Evolutionary conservation across 1,284 basidiomycete species (phyloP), one percentile per base, ranked within the genome.

Genomic region (Moesziomyces aphidis): DNA sequence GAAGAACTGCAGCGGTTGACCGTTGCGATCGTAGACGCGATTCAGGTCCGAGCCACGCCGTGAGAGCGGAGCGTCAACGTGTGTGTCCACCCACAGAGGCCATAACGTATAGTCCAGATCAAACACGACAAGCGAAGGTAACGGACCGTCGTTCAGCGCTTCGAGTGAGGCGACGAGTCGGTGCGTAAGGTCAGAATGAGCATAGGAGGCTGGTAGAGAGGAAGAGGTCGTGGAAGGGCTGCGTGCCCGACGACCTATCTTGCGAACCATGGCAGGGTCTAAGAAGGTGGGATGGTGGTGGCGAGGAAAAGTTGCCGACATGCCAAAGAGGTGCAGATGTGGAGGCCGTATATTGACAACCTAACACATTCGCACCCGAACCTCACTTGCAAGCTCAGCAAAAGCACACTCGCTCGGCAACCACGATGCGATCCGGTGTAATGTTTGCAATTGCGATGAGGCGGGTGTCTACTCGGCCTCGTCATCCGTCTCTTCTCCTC

Each of bases 21-120:
- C 50, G 44, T 67, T 64, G 3, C 71, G 50, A 57, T 83, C 81
- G 48, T 79, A 63, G 4, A 82, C 77, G 17, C 64, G 57, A 51
- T 83, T 83, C 26, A 82, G 55, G 21, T 68, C 61, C 23, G 55
- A 43, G 0, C 67, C 71, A 9, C 65, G 50, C 1, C 80, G 64
- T 24, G 70, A 73, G 0, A 83, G 54, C 0, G 82, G 82, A 1
- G 76, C 58, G 36, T 78, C 74, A 9, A 83, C 73, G 55, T 82
- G 78, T 4, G 80, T 82, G 22, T 83, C 80, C 10, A 83, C 81
- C 80, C 80, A 82, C 4, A 76, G 55, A 10, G 81, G 82, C 82
- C 82, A 84, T 1, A 82, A 61, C 4, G 82, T 84, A 42, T 83
- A 84, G 52, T 83, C 81, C 21, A 83, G 55, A 48, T 83, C 81